These are phyloP conservation scores for Globisporangium sylvaticum DNA, from an alignment of 352 stramenopile genomes.

Conservation along the genomic window DNA sequence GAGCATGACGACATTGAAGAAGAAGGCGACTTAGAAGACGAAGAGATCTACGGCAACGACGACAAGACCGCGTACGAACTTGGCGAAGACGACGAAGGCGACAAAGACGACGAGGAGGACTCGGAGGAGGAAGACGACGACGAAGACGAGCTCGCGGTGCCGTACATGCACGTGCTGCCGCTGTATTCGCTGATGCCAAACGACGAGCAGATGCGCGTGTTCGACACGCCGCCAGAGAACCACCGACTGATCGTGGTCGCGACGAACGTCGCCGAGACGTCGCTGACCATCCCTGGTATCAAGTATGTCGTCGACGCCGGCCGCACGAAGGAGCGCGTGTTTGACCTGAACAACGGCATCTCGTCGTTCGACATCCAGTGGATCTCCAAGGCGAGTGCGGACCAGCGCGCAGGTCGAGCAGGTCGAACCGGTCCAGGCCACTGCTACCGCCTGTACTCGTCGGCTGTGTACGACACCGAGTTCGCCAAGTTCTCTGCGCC, in stretches of 20 bases:
- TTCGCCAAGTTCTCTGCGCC: conserved; percentile 90
- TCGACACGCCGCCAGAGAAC: conserved; percentile 83
- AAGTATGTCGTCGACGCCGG: conserved; percentile 98
- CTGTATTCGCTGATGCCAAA: conserved; percentile 96
- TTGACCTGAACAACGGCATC: conserved; percentile 89
- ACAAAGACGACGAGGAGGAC: conserved; percentile 63
- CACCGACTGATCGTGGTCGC: conserved; percentile 94
- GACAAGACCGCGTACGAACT: conserved; percentile 43
- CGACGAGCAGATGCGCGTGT: conserved; percentile 93
- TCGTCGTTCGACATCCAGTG: conserved; percentile 93
- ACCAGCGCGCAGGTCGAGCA: conserved; percentile 93
- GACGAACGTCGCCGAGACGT: conserved; percentile 99
- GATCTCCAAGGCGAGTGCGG: conserved; percentile 83
- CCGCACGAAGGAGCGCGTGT: conserved; percentile 94
- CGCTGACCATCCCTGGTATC: conserved; percentile 92
- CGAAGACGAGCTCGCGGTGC: conserved; percentile 53
- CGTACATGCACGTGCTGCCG: conserved; percentile 91
- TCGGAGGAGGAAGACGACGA: conserved; percentile 82
- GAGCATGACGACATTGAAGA: conserved; percentile 86
- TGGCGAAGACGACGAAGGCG: conserved; percentile 39
- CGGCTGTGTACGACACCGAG: conserved; percentile 93
- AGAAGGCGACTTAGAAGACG: conserved; percentile 69
- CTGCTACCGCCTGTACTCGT: conserved; percentile 98
- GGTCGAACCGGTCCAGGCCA: conserved; percentile 95
- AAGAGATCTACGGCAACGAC: conserved; percentile 51